Base-by-base conservation (phyloP, 139 green algal genomes). In the Chlorella sp. region DNA sequence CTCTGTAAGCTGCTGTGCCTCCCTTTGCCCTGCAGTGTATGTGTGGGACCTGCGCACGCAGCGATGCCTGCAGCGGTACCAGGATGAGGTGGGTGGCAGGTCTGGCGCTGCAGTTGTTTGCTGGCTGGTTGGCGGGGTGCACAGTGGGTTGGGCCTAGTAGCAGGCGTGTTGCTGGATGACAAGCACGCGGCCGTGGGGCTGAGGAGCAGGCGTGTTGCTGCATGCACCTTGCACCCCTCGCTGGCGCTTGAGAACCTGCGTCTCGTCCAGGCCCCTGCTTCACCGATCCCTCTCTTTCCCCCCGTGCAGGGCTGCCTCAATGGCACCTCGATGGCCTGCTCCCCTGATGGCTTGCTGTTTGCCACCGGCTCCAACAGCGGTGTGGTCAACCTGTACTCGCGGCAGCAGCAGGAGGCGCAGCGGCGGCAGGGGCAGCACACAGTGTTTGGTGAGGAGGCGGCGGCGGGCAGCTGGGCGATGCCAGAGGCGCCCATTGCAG, bases 331-430 rank as follows among this genome's bases (percentile, higher is more conserved):
- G 0, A 88, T 98, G 47, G 90, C 93, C 0, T 74, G 90, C 21
- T 97, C 95, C 0, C 76, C 89, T 3, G 84, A 93, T 67, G 91
- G 91, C 64, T 13, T 57, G 25, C 91, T 92, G 21, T 87, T 97
- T 41, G 96, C 96, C 0, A 93, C 92, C 3, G 81, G 94, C 30
- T 93, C 92, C 3, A 87, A 62, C 20, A 85, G 82, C 12, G 95
- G 95, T 30, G 90, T 98, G 2, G 97, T 99, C 28, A 99, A 99
- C 81, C 65, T 99, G 18, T 99, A 99, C 85, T 60, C 64, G 28
- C 20, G 85, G 74, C 34, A 36, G 81, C 70, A 73, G 39, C 72
- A 60, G 26, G 51, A 60, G 51, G 51, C 51, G 51, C 51, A 60
- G 51, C 51, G 51, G 51, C 51, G 51, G 51, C 39, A 67, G 47